A percentile compares a stretch with the other conserved stretches of the same genome.
Evolutionary conservation across 78 protist species (phyloP).

Genomic region (Guillardia theta): DNA sequence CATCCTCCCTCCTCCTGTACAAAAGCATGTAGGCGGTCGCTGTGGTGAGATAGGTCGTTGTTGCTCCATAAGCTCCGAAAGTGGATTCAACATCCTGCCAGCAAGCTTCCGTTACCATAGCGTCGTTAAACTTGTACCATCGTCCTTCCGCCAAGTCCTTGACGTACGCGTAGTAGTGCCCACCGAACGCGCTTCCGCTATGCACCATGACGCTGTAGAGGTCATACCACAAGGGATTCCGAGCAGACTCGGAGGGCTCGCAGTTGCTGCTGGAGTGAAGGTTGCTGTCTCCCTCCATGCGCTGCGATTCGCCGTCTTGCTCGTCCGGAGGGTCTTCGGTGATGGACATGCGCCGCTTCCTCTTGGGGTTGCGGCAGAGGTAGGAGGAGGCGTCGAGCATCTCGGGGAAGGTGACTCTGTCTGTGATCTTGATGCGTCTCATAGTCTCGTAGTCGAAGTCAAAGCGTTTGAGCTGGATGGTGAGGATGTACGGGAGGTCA

Average conservation of each 20-base stretch:
- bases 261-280: too few species aligned
- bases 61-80: neutral
- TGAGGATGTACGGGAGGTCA: neutral
- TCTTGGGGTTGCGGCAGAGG: neutral
- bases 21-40: conserved; percentile 36
- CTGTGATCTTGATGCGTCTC: conserved; percentile 27
- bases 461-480: conserved; percentile 25
- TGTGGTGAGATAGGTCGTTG: neutral
- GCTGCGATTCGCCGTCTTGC: too few species aligned
- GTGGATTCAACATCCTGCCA: neutral
- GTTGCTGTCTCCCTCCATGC: too few species aligned
- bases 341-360: neutral
- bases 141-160: neutral
- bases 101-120: neutral
- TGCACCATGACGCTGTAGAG: conserved; percentile 32
- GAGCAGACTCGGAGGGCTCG: too few species aligned
- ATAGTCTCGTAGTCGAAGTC: conserved; percentile 15
- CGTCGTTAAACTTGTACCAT: conserved; percentile 38
- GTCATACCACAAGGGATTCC: neutral
- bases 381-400: neutral
- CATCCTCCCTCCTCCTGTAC: neutral
- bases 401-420: neutral
- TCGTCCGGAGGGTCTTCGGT: too few species aligned
- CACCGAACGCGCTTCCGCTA: neutral
- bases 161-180: conserved; percentile 41